Evolutionary conservation across 257 asterid species (phyloP), one percentile per base, ranked within the genome.

Genomic region (Fraxinus anomala): DNA sequence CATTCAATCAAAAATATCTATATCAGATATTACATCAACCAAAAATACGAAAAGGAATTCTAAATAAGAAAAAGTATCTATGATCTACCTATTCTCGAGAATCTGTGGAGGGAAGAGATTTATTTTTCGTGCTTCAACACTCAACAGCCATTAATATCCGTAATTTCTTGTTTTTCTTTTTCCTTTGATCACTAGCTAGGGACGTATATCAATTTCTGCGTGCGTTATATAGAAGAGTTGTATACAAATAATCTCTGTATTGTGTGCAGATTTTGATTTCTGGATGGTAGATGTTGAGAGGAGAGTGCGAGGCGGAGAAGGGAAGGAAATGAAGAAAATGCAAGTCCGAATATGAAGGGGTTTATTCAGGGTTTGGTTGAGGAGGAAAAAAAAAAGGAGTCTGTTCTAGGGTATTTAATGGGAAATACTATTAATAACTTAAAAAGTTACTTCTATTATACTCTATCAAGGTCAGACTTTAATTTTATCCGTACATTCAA

Each of bases 91-190:
- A 56, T 74, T 70, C 31, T 33, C 7, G 19, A 59, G 76, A 49
- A 76, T 61, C 79, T 81, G 87, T 1, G 79, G 73, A 42, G 85
- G 74, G 44, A 77, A 81, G 63, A 74, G 78, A 84, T 61, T 59
- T 66, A 74, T 82, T 70, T 74, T 82, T 21, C 80, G 67, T 36
- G 88, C 83, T 68, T 84, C 85, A 73, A 81, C 88, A 47, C 59
- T 84, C 85, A 73, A 81, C 88, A 47, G 88, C 83, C 88, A 81
- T 83, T 68, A 14, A 13, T 16, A 19, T 36, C 19, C 10, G 72
- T 68, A 68, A 30, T 31, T 31, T 5, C 23, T 31, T 6, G 39
- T 66, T 30, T 68, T 21, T 68, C 42, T 5, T 9, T 40, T 40
- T 19, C 42, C 37, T 31, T 30, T 30, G 8, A 7, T 7, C 3